phyloP scores from a whole-genome alignment of 2,329 filamentous ascomycete species.

The Fusarium cyanostomum region DNA sequence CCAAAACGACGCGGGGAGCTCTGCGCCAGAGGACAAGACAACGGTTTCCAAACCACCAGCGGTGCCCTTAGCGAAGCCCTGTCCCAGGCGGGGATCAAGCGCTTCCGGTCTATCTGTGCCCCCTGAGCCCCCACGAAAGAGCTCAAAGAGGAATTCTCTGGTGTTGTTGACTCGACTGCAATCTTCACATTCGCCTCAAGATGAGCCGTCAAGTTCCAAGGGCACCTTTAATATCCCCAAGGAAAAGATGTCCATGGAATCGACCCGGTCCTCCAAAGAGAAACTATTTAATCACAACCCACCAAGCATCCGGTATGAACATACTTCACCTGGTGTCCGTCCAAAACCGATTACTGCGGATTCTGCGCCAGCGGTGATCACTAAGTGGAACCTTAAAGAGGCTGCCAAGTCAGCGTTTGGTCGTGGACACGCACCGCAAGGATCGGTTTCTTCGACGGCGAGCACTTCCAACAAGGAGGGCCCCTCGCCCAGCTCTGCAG shows the following conservation, averaged over 20 bases:
- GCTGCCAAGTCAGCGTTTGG: conserved; percentile 49
- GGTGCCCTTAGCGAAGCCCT: conserved; percentile 12
- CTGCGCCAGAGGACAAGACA: conserved; percentile 20
- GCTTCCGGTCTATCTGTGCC: conserved; percentile 19
- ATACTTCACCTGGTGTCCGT: conserved; percentile 34
- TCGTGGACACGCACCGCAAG: conserved; percentile 26
- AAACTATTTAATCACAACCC: conserved; percentile 32
- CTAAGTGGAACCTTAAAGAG: conserved; percentile 49
- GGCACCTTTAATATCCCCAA: not conserved
- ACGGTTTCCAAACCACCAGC: conserved; percentile 18
- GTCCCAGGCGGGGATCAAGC: conserved; percentile 19
- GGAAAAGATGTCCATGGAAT: conserved; percentile 13
- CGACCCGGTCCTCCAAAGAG: conserved; percentile 11
- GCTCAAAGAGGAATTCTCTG: conserved; percentile 38
- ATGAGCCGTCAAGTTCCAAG: conserved; percentile 26
- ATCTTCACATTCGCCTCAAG: conserved; percentile 7
- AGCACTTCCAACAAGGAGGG: conserved; percentile 4
- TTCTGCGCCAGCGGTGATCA: conserved; percentile 21
- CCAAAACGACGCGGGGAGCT: not conserved
- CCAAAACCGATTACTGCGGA: conserved; percentile 34
- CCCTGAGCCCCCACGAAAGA: conserved; percentile 35
- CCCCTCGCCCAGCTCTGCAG: not conserved
- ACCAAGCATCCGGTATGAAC: conserved; percentile 45
- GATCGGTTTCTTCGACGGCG: conserved; percentile 29
- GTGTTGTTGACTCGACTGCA: conserved; percentile 26